phyloP scores from a whole-genome alignment of 73 alveolate genomes.

The Tetrahymena borealis region DNA sequence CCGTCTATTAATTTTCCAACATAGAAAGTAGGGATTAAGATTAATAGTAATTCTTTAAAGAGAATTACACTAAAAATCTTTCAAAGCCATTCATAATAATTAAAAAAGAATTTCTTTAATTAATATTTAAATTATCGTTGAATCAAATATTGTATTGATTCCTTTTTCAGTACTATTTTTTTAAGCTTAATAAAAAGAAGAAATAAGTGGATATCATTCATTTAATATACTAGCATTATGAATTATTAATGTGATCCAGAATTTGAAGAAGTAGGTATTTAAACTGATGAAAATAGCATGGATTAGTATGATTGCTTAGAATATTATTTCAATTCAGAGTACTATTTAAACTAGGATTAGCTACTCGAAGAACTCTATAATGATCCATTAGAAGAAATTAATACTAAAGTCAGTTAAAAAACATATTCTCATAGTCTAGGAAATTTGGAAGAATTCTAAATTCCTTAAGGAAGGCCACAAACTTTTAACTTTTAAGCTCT shows the following conservation, averaged over 20 bases:
- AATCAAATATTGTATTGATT: too few species aligned
- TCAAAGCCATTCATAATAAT: too few species aligned
- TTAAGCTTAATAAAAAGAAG: too few species aligned
- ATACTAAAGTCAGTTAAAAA: neutral
- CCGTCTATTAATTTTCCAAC: too few species aligned
- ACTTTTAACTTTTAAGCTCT: neutral
- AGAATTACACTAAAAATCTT: too few species aligned
- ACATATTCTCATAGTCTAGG: neutral
- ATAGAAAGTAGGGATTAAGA: too few species aligned
- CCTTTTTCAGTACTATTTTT: too few species aligned
- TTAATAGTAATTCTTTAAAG: too few species aligned
- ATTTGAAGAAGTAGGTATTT: neutral
- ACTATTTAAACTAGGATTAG: neutral
- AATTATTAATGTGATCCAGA: neutral
- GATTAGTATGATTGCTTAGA: neutral
- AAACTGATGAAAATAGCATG: neutral
- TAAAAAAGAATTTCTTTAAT: too few species aligned
- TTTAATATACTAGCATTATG: too few species aligned
- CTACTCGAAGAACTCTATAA: neutral
- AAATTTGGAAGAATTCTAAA: neutral
- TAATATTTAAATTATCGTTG: too few species aligned
- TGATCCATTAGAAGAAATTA: neutral
- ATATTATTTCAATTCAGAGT: neutral
- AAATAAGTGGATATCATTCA: too few species aligned
- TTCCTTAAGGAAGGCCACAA: neutral